Base-by-base conservation (phyloP, 345 rosid genomes). In the Diplotaxis tenuifolia region DNA sequence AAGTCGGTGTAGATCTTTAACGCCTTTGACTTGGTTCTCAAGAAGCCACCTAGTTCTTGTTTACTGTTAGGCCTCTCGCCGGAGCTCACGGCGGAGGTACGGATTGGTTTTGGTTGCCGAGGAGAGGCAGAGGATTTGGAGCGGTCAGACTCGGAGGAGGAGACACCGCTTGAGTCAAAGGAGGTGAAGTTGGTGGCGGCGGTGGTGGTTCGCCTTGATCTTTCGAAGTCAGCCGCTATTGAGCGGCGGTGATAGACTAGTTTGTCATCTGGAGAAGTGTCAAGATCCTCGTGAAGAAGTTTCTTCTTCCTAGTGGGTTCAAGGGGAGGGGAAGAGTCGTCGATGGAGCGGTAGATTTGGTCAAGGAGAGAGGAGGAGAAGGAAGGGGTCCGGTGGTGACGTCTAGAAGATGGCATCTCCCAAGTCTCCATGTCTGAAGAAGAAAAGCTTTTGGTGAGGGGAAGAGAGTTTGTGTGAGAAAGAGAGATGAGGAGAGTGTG, bases 361-460 rank as follows among this genome's bases (percentile, higher is more conserved):
- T 89, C 96, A 52, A 89, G 92, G 62, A 89, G 90, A 71, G 90
- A 65, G 34, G 96, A 87, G 68, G 98, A 94, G 84, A 91, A 94
- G 67, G 98, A 89, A 52, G 95, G 93, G 81, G 38, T 65, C 32
- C 80, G 80, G 61, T 72, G 57, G 64, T 85, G 82, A 61, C 4
- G 2, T 31, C 50, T 68, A 72, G 77, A 14, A 4, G 57, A 38
- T 12, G 67, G 19, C 29, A 72, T 83, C 75, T 81, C 83, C 89
- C 82, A 83, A 32, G 31, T 60, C 71, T 84, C 87, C 88, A 86
- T 86, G 28, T 62, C 6, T 82, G 28, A 9, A 47, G 9, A 47
- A 47, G 53, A 5, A 58, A 59, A 12, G 34, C 2, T 58, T 72
- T 47, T 19, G 23, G 42, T 38, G 76, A 72, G 65, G 60, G 77